Base-by-base conservation (phyloP, 2,329 filamentous ascomycete species). In the Hymenoscyphus infarciens region DNA sequence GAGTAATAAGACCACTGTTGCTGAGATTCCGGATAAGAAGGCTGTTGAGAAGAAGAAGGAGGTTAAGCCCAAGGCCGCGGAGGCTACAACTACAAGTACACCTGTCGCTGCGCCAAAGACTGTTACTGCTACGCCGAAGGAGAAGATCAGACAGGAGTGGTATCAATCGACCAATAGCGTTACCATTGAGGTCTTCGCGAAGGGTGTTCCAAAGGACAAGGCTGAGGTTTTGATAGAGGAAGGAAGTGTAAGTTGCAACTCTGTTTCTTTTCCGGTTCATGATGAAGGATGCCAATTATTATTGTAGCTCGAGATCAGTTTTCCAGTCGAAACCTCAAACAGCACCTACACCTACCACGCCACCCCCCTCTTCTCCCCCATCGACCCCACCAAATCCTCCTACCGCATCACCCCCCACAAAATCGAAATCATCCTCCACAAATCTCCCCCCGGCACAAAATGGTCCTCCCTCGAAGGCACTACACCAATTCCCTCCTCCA, bases 391-490 rank as follows among this genome's bases (percentile, higher is more conserved):
- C 1, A 76, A 81, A 35, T 91, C 86, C 22, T 87, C 81, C 54
- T 84, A 79, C 68, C 83, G 80, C 1, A 83, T 96, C 60, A 88
- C 89, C 52, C 81, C 88, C 1, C 91, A 87, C 71, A 97, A 97
- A 74, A 82, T 96, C 60, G 92, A 96, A 74, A 78, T 97, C 42
- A 82, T 79, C 11, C 81, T 97, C 16, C 82, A 81, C 64, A 97
- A 97, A 75, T 78, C 81, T 49, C 80, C 75, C 1, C 75, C 83
- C 0, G 88, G 87, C 6, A 57, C 62, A 19, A 74, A 72, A 66
- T 72, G 67, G 69, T 71, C 60, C 22, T 64, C 60, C 38, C 66
- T 69, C 8, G 69, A 75, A 72, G 67, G 69, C 33, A 67, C 64
- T 16, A 68, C 68, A 38, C 45, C 63, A 3, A 67, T 69, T 39